These are phyloP conservation scores for Lachnum nothofagi DNA, from an alignment of 2,329 filamentous ascomycete genomes.

Conservation along the genomic window DNA sequence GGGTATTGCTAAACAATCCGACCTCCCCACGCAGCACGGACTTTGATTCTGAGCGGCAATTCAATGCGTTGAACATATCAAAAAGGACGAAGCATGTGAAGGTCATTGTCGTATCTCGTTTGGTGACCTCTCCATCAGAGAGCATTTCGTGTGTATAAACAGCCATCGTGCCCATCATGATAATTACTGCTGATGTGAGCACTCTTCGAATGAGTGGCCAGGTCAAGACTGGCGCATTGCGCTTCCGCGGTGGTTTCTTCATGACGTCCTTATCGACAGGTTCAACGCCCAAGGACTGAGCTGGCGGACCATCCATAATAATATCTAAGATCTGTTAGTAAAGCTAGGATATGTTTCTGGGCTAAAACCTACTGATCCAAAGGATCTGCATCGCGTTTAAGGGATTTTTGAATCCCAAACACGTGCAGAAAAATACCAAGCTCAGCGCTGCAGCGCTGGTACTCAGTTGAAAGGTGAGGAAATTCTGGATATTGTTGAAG, in stretches of 20 bases:
- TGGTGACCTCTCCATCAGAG: slow-evolving; percentile 73
- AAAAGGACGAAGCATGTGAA: slow-evolving; percentile 99
- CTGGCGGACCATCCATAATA: slow-evolving; percentile 97
- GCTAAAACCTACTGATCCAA: slow-evolving; percentile 80
- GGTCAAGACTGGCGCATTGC: slow-evolving; percentile 88
- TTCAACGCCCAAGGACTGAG: slow-evolving; percentile 94
- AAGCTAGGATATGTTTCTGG: neutral
- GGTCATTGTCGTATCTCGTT: slow-evolving; percentile 97
- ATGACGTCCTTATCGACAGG: slow-evolving; percentile 92
- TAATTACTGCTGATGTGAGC: slow-evolving; percentile 77
- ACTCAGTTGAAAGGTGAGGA: slow-evolving; percentile 95
- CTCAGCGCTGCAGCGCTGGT: slow-evolving; percentile 91
- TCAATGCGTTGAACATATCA: slow-evolving; percentile 98
- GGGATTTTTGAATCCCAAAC: slow-evolving; percentile 88
- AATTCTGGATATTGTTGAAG: slow-evolving; percentile 99
- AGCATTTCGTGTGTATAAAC: slow-evolving; percentile 92
- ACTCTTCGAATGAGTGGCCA: slow-evolving; percentile 76
- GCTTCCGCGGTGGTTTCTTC: slow-evolving; percentile 79
- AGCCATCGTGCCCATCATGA: slow-evolving; percentile 86
- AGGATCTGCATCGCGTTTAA: slow-evolving; percentile 99
- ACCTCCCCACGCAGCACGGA: slow-evolving; percentile 83
- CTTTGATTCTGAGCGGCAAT: slow-evolving; percentile 87
- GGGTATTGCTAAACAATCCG: slow-evolving; percentile 74
- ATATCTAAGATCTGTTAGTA: slow-evolving; percentile 61
- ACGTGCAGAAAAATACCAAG: slow-evolving; percentile 86